A percentile compares a stretch with the other conserved stretches of the same genome.
phyloP scores from a whole-genome alignment of 2,329 filamentous ascomycete genomes.

The Pyrenochaeta sp. region DNA sequence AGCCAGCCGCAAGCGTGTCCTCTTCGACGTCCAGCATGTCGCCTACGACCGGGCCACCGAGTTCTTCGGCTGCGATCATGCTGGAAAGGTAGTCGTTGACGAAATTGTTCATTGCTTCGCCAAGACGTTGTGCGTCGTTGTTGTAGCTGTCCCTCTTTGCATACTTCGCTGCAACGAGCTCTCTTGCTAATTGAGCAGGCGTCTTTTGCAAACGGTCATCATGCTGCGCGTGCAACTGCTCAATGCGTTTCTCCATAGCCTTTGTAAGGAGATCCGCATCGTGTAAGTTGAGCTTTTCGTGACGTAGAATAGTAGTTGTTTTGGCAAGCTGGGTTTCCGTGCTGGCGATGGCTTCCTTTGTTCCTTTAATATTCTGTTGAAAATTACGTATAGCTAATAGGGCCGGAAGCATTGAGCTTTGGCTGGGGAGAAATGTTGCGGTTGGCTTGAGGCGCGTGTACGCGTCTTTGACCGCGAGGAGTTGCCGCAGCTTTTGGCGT shows the following conservation, averaged over 20 bases:
- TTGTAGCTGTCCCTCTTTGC: slow-evolving; percentile 68
- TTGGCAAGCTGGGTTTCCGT: slow-evolving; percentile 52
- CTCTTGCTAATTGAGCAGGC: slow-evolving; percentile 68
- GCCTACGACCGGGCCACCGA: slow-evolving; percentile 83
- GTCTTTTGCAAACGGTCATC: slow-evolving; percentile 66
- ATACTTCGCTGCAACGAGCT: slow-evolving; percentile 69
- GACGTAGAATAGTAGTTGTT: slow-evolving; percentile 52
- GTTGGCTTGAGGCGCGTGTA: slow-evolving; percentile 70
- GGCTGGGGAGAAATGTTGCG: slow-evolving; percentile 71
- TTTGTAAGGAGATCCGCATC: slow-evolving; percentile 58
- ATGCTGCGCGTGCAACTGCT: slow-evolving; percentile 65
- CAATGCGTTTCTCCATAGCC: slow-evolving; percentile 66
- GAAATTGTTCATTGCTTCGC: slow-evolving; percentile 73
- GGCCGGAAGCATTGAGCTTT: slow-evolving; percentile 74
- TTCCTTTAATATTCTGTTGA: slow-evolving; percentile 70
- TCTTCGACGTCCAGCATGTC: slow-evolving; percentile 73
- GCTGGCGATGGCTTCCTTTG: slow-evolving; percentile 64
- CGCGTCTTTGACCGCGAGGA: slow-evolving; percentile 66
- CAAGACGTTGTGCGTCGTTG: slow-evolving; percentile 66
- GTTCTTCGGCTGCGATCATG: slow-evolving; percentile 83
- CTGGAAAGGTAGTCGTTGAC: slow-evolving; percentile 74
- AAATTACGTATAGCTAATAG: slow-evolving; percentile 76
- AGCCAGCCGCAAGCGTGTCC: slow-evolving; percentile 61
- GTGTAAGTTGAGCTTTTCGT: slow-evolving; percentile 56
- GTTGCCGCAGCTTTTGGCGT: slow-evolving; percentile 53